These are phyloP conservation scores for Knufia petricola DNA, from an alignment of 2,329 filamentous ascomycete species.

Conservation along the genomic window DNA sequence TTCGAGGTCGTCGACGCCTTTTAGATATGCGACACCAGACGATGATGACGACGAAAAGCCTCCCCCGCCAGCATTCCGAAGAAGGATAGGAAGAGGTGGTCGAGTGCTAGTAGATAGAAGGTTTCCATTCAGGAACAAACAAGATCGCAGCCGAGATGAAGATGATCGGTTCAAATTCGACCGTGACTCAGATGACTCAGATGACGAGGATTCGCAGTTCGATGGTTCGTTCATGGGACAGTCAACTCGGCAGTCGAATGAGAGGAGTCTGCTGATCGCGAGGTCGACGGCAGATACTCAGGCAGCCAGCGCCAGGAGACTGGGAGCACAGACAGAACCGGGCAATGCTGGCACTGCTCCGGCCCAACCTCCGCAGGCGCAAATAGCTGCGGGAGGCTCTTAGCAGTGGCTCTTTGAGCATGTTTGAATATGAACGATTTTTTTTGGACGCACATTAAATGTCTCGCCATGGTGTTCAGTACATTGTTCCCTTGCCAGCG, in stretches of 20 bases:
- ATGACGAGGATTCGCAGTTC: slow-evolving; percentile 10
- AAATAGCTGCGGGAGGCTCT: not conserved
- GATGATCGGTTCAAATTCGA: slow-evolving; percentile 83
- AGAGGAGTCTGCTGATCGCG: slow-evolving; percentile 40
- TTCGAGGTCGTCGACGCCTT: slow-evolving; percentile 25
- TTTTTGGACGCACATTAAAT: too few relatives aligned
- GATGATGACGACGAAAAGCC: slow-evolving; percentile 33
- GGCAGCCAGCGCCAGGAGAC: slow-evolving; percentile 7
- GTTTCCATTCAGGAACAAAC: slow-evolving; percentile 47
- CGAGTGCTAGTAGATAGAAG: slow-evolving; percentile 82
- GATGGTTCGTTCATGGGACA: slow-evolving; percentile 35
- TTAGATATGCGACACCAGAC: slow-evolving; percentile 34
- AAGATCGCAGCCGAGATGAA: slow-evolving; percentile 32
- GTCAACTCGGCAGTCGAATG: slow-evolving; percentile 48
- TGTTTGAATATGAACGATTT: slow-evolving; percentile 7
- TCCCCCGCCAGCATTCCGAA: slow-evolving; percentile 59
- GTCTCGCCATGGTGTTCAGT: too few relatives aligned
- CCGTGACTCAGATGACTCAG: slow-evolving; percentile 65
- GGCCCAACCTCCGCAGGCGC: not conserved
- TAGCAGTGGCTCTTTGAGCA: not conserved
- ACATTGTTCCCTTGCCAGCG: too few relatives aligned
- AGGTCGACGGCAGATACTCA: slow-evolving; percentile 16
- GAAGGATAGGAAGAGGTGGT: slow-evolving; percentile 74
- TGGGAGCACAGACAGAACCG: slow-evolving; percentile 10
- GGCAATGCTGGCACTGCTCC: slow-evolving; percentile 6